A percentile compares a stretch with the other conserved stretches of the same genome.
Conservation (phyloP, 23 red algal genomes). For the Gracilaria gracilis region DNA sequence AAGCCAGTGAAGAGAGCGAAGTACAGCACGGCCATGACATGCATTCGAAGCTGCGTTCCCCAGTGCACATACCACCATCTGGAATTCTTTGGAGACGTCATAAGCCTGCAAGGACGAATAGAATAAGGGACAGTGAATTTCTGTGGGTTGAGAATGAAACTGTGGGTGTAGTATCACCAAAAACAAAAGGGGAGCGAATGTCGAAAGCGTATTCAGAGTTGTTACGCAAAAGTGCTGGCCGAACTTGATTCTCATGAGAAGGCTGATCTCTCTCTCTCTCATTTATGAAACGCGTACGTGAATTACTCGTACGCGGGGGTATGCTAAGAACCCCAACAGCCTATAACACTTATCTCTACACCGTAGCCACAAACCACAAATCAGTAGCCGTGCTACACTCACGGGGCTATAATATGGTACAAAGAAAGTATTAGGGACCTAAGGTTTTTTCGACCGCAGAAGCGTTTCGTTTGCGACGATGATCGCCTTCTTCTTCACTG, state of each 20-base stretch:
- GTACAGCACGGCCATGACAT: not conserved
- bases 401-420: too few species aligned
- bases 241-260: not conserved
- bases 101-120: conserved; percentile 38
- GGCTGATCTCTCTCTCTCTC: too few species aligned
- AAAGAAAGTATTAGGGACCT: too few species aligned
- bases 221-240: conserved; percentile 29
- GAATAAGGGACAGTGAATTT: conserved; percentile 39
- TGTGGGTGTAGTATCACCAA: conserved; percentile 37
- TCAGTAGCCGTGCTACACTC: too few species aligned
- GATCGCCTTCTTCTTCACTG: too few species aligned
- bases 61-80: not conserved
- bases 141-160: conserved; percentile 60
- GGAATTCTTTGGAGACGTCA: conserved; percentile 64
- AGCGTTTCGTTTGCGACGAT: too few species aligned
- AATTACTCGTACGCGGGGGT: too few species aligned
- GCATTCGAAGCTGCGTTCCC: not conserved
- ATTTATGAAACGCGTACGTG: too few species aligned
- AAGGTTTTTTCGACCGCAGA: too few species aligned
- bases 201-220: conserved; percentile 47
- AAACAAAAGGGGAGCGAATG: conserved; percentile 36
- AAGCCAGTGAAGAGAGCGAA: not conserved
- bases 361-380: too few species aligned
- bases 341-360: too few species aligned
- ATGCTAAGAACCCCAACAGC: too few species aligned